These are phyloP conservation scores for Aspergillus sp. DNA, from an alignment of 2,329 filamentous ascomycete species.

Conservation along the genomic window DNA sequence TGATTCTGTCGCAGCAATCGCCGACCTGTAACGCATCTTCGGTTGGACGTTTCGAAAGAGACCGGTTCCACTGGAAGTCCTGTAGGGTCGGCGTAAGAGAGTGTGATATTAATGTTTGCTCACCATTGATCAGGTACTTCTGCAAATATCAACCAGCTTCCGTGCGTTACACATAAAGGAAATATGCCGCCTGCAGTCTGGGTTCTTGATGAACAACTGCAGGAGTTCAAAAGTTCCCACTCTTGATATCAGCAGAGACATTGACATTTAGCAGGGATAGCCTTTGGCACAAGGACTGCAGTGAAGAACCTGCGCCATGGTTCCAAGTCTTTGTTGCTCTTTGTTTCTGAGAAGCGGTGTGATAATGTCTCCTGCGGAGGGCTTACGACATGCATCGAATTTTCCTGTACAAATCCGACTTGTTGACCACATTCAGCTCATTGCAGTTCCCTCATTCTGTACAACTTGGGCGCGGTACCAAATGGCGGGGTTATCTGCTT, in stretches of 20 bases:
- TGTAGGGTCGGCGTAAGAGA: neutral
- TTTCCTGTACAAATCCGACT: neutral
- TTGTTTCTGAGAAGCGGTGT: conserved; percentile 7
- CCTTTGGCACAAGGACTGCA: neutral
- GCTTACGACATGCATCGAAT: neutral
- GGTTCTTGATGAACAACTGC: neutral
- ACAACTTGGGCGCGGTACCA: neutral
- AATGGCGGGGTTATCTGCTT: neutral
- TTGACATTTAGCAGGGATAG: neutral
- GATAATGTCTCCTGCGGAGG: neutral
- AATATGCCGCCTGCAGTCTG: neutral
- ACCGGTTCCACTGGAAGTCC: neutral
- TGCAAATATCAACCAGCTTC: neutral
- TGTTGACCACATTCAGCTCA: neutral
- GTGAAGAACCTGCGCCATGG: neutral
- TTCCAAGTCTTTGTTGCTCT: neutral
- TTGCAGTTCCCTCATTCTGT: neutral
- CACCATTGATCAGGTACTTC: neutral
- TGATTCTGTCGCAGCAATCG: neutral
- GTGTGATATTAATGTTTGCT: too few species aligned
- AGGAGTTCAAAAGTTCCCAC: neutral
- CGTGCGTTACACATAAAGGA: neutral
- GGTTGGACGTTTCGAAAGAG: neutral
- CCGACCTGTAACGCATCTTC: neutral
- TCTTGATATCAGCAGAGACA: neutral